Percentiles rank a stretch among this genome's conserved stretches.
These are phyloP conservation scores for Geosmithia flava DNA, from an alignment of 2,329 filamentous ascomycete species.

Conservation along the genomic window DNA sequence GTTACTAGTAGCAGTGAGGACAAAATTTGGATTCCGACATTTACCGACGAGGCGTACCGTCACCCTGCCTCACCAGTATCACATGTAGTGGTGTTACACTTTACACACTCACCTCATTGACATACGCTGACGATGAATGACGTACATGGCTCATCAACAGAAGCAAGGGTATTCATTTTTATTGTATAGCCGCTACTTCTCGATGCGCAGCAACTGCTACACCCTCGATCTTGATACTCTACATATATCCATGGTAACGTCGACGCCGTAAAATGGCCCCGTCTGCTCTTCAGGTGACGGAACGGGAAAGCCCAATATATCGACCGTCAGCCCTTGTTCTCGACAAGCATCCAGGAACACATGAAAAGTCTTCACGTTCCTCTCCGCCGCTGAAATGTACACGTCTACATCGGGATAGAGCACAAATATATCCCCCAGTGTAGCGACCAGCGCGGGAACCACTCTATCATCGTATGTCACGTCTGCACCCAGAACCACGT, in stretches of 20 bases:
- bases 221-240: constrained; percentile 5
- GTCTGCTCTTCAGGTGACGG: constrained; percentile 27
- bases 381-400: constrained; percentile 57
- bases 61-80: too few relatives aligned
- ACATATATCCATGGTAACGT: constrained; percentile 45
- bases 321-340: constrained; percentile 28
- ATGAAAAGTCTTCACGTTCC: constrained; percentile 58
- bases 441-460: constrained; percentile 52
- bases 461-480: constrained; percentile 61
- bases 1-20: too few relatives aligned
- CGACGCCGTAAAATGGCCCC: constrained; percentile 53
- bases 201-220: too few relatives aligned
- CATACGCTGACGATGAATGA: background rate
- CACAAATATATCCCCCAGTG: constrained; percentile 48
- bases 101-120: too few relatives aligned
- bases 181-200: background rate
- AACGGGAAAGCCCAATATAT: constrained; percentile 28
- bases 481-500: constrained; percentile 64
- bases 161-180: background rate
- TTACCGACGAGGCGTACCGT: too few relatives aligned
- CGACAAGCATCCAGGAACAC: constrained; percentile 49
- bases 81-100: too few relatives aligned
- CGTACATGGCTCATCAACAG: too few relatives aligned
- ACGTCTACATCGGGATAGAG: constrained; percentile 43
- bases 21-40: too few relatives aligned